Base-by-base conservation (phyloP, 768 basidiomycete species). In the Chlorophyllum brunneum region DNA sequence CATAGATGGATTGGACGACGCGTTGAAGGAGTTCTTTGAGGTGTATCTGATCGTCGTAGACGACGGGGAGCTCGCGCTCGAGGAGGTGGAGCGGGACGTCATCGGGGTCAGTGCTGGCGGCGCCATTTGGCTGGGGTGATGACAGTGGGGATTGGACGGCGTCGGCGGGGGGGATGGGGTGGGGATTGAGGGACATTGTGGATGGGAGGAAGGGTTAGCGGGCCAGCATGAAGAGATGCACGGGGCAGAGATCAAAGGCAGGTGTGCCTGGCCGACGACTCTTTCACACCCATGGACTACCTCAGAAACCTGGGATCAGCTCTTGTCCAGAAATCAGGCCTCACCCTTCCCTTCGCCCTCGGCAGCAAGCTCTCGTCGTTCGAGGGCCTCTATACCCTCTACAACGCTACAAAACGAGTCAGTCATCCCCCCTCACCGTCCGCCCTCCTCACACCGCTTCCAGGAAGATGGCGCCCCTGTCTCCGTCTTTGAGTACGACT, bases 401-500 rank as follows among this genome's bases (percentile, higher is more conserved):
- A 92, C 61, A 91, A 95, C 58, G 97, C 82, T 26, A 87, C 82
- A 22, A 97, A 93, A 73, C 80, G 89, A 71, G 95, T 95, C 66
- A 27, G 63, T 41, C n/a, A 33, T 31, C 49, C 22, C 29, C n/a
- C 18, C 24, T 26, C 54, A 40, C 40, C 37, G 10, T 47, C 29
- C 48, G 36, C 37, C 43, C 59, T 31, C 42, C 57, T 59, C 57
- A 48, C 51, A 45, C 43, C 39, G 58, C 15, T 56, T 34, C 10
- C 65, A 98, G 95, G 97, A 98, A 62, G 97, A 98, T 64, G 82
- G 83, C 11, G 83, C 80, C 43, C 76, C 71, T 10, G 85, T 97
- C 4, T 97, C 95, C 0, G 78, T 99, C 34, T 99, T 99, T 67
- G 88, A 92, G 63, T 98, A 93, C 62, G 92, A 95, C 62, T 78